Evolutionary conservation across 108 stramenopile genomes (phyloP).

Genomic region (Fistulifera solaris): DNA sequence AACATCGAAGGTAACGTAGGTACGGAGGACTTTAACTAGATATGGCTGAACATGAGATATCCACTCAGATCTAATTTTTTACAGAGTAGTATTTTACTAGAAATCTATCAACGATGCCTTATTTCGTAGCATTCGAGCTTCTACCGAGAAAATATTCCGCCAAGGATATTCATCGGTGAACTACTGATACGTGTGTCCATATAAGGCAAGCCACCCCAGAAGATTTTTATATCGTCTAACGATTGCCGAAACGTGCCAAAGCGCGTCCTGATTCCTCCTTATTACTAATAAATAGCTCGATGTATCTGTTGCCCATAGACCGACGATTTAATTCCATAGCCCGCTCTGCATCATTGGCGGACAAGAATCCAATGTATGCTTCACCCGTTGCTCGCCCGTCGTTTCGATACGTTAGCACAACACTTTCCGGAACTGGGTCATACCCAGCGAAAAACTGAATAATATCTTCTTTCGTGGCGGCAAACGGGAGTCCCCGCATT

Average conservation of each 20-base stretch:
- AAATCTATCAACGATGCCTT: not conserved
- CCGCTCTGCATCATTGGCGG: slow-evolving; percentile 68
- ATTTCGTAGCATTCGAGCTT: not conserved
- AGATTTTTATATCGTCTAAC: too few species aligned
- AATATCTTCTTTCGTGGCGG: slow-evolving; percentile 81
- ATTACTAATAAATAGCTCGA: slow-evolving; percentile 92
- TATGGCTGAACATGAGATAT: too few species aligned
- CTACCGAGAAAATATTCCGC: slow-evolving; percentile 28
- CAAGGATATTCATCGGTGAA: slow-evolving; percentile 25
- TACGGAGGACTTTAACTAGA: too few species aligned
- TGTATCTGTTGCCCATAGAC: slow-evolving; percentile 86
- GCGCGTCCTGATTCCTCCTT: slow-evolving; percentile 85
- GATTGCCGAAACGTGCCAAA: slow-evolving; percentile 59
- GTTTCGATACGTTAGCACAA: slow-evolving; percentile 80
- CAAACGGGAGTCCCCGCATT: slow-evolving; percentile 91
- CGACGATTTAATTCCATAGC: slow-evolving; percentile 82
- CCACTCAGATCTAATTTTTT: too few species aligned
- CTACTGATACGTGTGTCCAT: too few species aligned
- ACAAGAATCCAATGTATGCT: slow-evolving; percentile 80
- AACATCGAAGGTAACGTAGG: too few species aligned
- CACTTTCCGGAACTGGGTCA: slow-evolving; percentile 69
- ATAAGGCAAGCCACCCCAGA: too few species aligned
- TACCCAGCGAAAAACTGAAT: slow-evolving; percentile 80
- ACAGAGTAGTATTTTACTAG: too few species aligned
- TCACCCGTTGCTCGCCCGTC: slow-evolving; percentile 93